phyloP scores from a whole-genome alignment of 164 flowering plant genomes.

The Liriodendron chinense region DNA sequence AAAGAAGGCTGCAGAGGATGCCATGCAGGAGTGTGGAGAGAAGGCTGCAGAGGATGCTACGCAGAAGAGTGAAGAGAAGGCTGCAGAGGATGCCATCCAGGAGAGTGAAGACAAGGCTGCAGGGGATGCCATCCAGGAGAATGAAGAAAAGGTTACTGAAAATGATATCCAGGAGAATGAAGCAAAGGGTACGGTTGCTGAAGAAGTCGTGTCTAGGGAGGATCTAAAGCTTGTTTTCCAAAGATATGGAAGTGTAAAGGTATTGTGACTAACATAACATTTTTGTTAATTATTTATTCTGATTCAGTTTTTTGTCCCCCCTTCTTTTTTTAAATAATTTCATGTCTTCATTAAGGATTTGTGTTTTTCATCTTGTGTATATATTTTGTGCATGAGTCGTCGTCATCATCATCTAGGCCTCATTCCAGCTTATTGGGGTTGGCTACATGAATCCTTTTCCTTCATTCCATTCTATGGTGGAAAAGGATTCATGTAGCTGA shows the following conservation, averaged over 20 bases:
- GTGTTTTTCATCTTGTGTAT: neutral
- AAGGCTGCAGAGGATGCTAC: slow-evolving; percentile 9
- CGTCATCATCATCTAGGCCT: neutral
- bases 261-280: slow-evolving; percentile 18
- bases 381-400: neutral
- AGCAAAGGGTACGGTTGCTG: slow-evolving; percentile 33
- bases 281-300: too few species aligned
- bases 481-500: too few species aligned
- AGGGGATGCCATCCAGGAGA: slow-evolving; percentile 15
- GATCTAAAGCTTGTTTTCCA: slow-evolving; percentile 68
- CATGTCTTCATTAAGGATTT: too few species aligned
- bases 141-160: slow-evolving; percentile 28
- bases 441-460: too few species aligned
- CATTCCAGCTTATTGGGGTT: too few species aligned
- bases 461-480: too few species aligned
- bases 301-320: too few species aligned
- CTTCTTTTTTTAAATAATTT: too few species aligned
- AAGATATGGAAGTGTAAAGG: slow-evolving; percentile 82
- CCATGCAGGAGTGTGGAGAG: neutral
- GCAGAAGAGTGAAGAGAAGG: slow-evolving; percentile 26
- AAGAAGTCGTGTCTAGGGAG: slow-evolving; percentile 74
- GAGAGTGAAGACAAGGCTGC: slow-evolving; percentile 6
- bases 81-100: neutral
- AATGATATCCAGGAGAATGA: slow-evolving; percentile 5
- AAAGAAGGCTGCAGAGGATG: slow-evolving; percentile 11